These are phyloP conservation scores for Hibiscus mutabilis DNA, from an alignment of 345 rosid species.

Conservation along the genomic window DNA sequence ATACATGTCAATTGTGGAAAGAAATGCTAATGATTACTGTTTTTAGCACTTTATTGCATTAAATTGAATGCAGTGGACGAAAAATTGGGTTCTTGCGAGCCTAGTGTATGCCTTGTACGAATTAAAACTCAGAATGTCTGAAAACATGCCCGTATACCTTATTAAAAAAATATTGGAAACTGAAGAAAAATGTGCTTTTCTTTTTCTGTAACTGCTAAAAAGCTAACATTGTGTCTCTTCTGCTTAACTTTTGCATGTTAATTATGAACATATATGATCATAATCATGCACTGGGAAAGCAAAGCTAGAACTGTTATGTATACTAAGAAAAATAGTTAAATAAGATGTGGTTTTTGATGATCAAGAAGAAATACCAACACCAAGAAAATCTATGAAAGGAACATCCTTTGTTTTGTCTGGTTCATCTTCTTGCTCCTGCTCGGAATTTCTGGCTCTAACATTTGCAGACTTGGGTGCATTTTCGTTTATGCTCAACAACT, in stretches of 20 bases:
- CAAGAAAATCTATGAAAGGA: conserved; percentile 68
- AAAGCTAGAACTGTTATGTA: neutral
- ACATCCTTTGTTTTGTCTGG: conserved; percentile 26
- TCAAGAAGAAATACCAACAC: conserved; percentile 64
- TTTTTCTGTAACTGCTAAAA: neutral
- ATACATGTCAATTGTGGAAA: neutral
- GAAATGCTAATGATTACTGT: neutral
- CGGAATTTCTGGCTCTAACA: conserved; percentile 14
- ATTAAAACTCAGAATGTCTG: neutral
- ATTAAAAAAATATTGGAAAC: too few relatives aligned
- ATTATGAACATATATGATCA: neutral
- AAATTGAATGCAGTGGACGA: neutral
- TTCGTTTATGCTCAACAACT: conserved; percentile 14
- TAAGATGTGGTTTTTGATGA: neutral
- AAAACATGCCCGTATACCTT: neutral
- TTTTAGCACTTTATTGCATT: neutral
- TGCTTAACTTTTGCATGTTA: neutral
- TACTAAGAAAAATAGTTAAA: conserved; percentile 15
- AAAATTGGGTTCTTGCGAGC: neutral
- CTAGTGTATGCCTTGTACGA: neutral
- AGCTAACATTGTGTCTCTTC: neutral
- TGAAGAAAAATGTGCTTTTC: neutral
- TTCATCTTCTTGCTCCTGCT: conserved; percentile 28
- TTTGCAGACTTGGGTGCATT: conserved; percentile 11
- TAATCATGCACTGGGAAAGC: neutral